phyloP scores from a whole-genome alignment of 148 eudicot genomes.

The Cornus kousa region DNA sequence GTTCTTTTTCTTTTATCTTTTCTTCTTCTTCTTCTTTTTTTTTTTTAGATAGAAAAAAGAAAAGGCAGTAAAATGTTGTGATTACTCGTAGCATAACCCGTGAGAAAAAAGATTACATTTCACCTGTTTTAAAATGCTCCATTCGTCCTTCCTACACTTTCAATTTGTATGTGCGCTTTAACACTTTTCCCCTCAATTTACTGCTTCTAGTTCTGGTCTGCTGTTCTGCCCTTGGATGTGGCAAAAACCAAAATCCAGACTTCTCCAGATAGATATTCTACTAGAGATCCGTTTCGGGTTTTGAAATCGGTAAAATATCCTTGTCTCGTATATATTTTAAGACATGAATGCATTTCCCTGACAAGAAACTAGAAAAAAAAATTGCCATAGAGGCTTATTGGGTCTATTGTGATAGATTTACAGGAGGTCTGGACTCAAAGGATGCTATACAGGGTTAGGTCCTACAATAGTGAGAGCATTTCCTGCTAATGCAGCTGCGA shows the following conservation, averaged over 20 bases:
- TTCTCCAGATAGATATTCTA: conserved; percentile 45
- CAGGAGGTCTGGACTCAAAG: conserved; percentile 70
- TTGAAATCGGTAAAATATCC: conserved; percentile 46
- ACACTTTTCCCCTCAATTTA: background rate
- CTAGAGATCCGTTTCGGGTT: conserved; percentile 67
- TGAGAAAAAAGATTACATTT: background rate
- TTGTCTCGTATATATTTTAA: background rate
- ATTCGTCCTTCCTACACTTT: background rate
- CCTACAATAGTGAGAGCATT: conserved; percentile 82
- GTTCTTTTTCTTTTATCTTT: conserved; percentile 15
- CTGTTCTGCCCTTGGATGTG: conserved; percentile 80
- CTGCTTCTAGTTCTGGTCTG: conserved; percentile 64
- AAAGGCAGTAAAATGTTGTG: background rate
- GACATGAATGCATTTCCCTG: background rate
- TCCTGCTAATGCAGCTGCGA: conserved; percentile 98
- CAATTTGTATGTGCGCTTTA: conserved; percentile 4
- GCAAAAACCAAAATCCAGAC: conserved; percentile 93
- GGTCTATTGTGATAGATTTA: conserved; percentile 53
- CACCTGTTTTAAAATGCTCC: background rate
- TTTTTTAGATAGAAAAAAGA: background rate
- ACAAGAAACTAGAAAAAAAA: background rate
- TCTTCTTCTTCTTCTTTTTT: background rate
- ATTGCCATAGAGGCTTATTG: conserved; percentile 9
- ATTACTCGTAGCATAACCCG: background rate
- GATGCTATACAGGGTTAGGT: conserved; percentile 90